Base-by-base conservation (phyloP, 2,329 filamentous ascomycete genomes). In the Epichloe bromicola region DNA sequence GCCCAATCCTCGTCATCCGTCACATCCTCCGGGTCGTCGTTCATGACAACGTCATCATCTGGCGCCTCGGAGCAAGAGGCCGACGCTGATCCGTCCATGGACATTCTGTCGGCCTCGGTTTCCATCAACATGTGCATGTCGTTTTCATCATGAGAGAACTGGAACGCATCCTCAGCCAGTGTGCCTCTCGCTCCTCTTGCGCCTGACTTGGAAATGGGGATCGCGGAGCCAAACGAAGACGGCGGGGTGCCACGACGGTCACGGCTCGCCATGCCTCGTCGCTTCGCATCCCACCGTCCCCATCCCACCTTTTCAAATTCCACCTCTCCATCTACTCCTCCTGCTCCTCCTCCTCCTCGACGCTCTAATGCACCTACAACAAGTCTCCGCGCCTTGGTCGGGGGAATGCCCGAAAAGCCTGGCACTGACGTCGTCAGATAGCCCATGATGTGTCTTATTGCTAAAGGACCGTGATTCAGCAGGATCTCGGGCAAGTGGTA, bases 1-100 rank as follows among this genome's bases (percentile, higher is more conserved):
- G 86, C 88, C 90, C 91, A 96, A 68, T 97, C 90, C 68, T 97
- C 91, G 64, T 96, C 88, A 64, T 97, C 93, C 23, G 93, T 97
- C 53, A 87, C 79, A 63, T 95, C 88, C 57, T 86, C 83, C 54
- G 87, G 81, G 62, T 94, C 85, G 59, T 88, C 85, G 59, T 83
- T 82, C 71, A 83, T 79, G 58, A 71, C 71, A 54, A 80, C 74
- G 54, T 82, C 78, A 53, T 86, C 83, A 50, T 82, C 80, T 41
- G 79, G 78, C 17, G 83, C 85, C 60, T 88, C 85, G 34, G 85
- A 88, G 62, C 86, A 89, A 12, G 86, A 89, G 47, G 80, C 83
- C 49, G 83, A 86, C 51, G 70, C 78, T 15, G 78, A 81, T 42
- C 80, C 78, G 54, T 87, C 83, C 61, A 86, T 77, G 54, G 90